phyloP scores from a whole-genome alignment of 2,329 filamentous ascomycete species.

The Claviceps monticola region DNA sequence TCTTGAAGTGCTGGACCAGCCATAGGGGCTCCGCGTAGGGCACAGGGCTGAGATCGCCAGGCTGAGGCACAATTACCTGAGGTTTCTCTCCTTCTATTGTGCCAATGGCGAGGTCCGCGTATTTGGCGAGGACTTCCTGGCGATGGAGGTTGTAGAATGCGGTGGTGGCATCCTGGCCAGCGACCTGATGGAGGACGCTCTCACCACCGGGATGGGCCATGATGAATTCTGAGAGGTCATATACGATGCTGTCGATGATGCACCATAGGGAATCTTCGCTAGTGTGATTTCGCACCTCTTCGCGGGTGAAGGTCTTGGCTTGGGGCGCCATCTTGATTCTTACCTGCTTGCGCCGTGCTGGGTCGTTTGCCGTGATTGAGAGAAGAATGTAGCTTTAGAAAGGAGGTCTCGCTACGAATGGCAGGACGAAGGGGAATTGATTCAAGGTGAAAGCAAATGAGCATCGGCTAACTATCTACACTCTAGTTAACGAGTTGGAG shows the following conservation, averaged over 20 bases:
- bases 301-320: constrained; percentile 40
- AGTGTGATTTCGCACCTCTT: constrained; percentile 62
- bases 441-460: too few relatives aligned
- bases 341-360: neutral
- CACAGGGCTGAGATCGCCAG: constrained; percentile 60
- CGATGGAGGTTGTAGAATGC: constrained; percentile 88
- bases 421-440: neutral
- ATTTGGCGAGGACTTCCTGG: constrained; percentile 77
- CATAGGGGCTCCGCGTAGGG: constrained; percentile 80
- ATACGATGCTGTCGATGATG: constrained; percentile 76
- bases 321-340: constrained; percentile 20
- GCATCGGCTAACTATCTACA: too few relatives aligned
- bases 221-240: constrained; percentile 73
- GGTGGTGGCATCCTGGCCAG: constrained; percentile 65
- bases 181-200: constrained; percentile 66
- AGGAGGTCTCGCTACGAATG: neutral
- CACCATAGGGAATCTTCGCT: constrained; percentile 66
- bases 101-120: constrained; percentile 61
- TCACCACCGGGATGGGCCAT: constrained; percentile 76
- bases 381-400: neutral
- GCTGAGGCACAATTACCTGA: constrained; percentile 53
- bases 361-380: neutral
- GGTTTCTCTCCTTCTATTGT: constrained; percentile 61
- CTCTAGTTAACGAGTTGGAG: too few relatives aligned
- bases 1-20: constrained; percentile 64